A percentile compares a stretch with the other conserved stretches of the same genome.
These are phyloP conservation scores for Astragalus glycyphyllos DNA, from an alignment of 306 rosid genomes.

Conservation along the genomic window DNA sequence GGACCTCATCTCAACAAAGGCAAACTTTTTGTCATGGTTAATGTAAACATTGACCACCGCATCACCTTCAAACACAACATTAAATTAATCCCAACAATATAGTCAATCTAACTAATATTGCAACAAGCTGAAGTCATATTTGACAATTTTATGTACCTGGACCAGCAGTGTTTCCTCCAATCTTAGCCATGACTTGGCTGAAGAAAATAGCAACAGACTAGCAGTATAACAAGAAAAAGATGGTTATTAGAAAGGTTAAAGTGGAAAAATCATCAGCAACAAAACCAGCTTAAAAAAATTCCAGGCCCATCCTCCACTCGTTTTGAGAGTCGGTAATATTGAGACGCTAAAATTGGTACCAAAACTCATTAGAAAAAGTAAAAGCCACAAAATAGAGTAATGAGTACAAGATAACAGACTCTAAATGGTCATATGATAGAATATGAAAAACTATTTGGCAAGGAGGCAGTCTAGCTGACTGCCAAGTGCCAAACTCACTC, in stretches of 20 bases:
- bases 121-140: constrained; percentile 2
- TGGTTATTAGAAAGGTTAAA: neutral
- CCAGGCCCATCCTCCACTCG: neutral
- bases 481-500: no score
- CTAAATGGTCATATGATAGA: constrained; percentile 16
- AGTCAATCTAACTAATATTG: neutral
- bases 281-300: constrained; percentile 15
- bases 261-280: neutral
- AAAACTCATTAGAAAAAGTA: constrained; percentile 1
- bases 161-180: constrained; percentile 99
- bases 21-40: constrained; percentile 97
- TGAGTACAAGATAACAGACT: neutral
- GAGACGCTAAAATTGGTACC: neutral
- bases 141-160: constrained; percentile 63
- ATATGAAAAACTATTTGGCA: constrained; percentile 8
- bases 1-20: constrained; percentile 99
- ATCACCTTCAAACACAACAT: constrained; percentile 66
- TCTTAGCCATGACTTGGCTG: constrained; percentile 96
- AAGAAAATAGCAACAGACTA: constrained; percentile 98
- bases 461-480: constrained; percentile 3
- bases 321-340: neutral
- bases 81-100: constrained; percentile 10
- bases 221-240: constrained; percentile 48
- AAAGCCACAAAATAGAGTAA: neutral
- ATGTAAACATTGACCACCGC: constrained; percentile 98